Conservation (phyloP, 768 basidiomycete genomes). For the Tephrocybe sp. region DNA sequence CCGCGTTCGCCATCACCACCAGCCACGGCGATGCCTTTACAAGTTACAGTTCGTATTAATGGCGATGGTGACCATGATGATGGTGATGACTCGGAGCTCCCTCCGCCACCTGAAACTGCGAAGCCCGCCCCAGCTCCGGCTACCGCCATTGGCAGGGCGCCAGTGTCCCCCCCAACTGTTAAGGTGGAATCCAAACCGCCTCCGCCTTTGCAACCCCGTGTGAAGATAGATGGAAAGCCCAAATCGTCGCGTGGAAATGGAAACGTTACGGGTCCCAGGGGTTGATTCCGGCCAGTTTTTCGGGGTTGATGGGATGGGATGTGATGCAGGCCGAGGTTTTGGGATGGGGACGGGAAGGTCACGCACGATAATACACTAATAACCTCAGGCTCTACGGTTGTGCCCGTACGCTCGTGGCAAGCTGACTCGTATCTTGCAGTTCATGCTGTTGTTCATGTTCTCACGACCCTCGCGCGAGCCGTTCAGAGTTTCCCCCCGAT, state of each 20-base stretch:
- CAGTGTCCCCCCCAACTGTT: too few relatives aligned
- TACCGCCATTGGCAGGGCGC: not conserved
- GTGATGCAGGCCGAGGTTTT: too few relatives aligned
- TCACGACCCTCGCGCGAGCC: not conserved
- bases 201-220: not conserved
- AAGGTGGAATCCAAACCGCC: not conserved
- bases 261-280: not conserved
- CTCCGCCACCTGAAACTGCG: not conserved
- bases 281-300: not conserved
- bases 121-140: not conserved
- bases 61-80: not conserved
- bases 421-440: too few relatives aligned
- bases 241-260: not conserved
- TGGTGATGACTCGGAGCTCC: not conserved
- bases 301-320: not conserved
- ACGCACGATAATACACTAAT: too few relatives aligned
- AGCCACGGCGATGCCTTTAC: constrained; percentile 28
- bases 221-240: not conserved
- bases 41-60: not conserved
- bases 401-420: not conserved
- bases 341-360: too few relatives aligned
- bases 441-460: too few relatives aligned
- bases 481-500: not conserved
- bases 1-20: constrained; percentile 33
- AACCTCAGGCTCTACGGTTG: too few relatives aligned